Base-by-base conservation (phyloP, 2,329 filamentous ascomycete species). In the Ceratocystiopsis brevicomis region DNA sequence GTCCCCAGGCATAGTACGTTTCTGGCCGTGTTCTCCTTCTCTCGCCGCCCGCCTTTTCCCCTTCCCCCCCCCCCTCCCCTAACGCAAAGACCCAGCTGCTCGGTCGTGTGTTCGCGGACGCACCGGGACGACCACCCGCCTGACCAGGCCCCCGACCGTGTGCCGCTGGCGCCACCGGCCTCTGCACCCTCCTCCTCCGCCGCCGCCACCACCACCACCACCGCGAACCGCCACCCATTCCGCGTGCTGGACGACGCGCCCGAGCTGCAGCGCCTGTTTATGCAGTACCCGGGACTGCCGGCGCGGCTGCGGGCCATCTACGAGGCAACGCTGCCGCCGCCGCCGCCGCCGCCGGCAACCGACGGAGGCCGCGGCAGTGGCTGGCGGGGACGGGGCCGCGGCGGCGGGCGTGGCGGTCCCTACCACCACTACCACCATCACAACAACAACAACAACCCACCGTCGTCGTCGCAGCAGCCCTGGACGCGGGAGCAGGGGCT, bases 401-500 rank as follows among this genome's bases (percentile, higher is more conserved):
- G 36, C 21, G 35, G 41, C 37, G 2, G 6, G 16, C 6, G n/a
- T 38, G 21, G 15, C 43, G n/a, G 19, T n/a, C 14, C 19, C 25
- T 6, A n/a, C 36, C 19, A 11, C 11, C 32, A n/a, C n/a, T n/a
- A n/a, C n/a, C n/a, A n/a, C n/a, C n/a, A n/a, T n/a, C n/a, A n/a
- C n/a, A n/a, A n/a, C n/a, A 39, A 25, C 19, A 21, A 6, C n/a
- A 21, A 21, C 19, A 21, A 21, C 4, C 19, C 19, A 21, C 4
- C 16, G 25, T n/a, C n/a, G n/a, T n/a, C n/a, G n/a, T n/a, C n/a
- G n/a, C n/a, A n/a, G n/a, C 56, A 60, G 40, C 53, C 53, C 4
- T 81, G 76, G 76, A 71, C 68, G 18, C 61, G 63, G 38, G 73
- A 78, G 41, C 61, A 68, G 6, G 76, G 75, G 8, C 62, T 76